These are phyloP conservation scores for Lentinula lateritia DNA, from an alignment of 768 basidiomycete genomes.

Conservation along the genomic window DNA sequence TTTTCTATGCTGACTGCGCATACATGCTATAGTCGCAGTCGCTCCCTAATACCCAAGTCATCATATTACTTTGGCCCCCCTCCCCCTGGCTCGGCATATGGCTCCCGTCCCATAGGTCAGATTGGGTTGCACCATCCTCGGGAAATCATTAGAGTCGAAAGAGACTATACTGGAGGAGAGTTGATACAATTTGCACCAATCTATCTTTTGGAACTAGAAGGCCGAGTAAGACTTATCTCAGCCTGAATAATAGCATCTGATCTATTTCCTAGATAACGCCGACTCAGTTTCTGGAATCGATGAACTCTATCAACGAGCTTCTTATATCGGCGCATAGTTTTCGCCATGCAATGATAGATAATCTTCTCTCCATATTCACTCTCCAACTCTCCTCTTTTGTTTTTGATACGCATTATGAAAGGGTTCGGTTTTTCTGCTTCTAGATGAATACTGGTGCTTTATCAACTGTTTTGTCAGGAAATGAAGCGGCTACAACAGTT, in stretches of 20 bases:
- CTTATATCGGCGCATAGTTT: slow-evolving; percentile 85
- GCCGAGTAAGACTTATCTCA: slow-evolving; percentile 55
- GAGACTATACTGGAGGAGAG: slow-evolving; percentile 91
- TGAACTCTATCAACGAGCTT: slow-evolving; percentile 85
- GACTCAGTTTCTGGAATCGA: slow-evolving; percentile 82
- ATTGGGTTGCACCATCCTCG: slow-evolving; percentile 89
- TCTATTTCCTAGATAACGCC: slow-evolving; percentile 66
- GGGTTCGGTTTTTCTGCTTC: slow-evolving; percentile 36
- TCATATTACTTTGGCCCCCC: slow-evolving; percentile 85
- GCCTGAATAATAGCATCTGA: background rate
- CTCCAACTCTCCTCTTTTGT: slow-evolving; percentile 77
- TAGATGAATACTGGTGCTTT: background rate
- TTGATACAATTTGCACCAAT: slow-evolving; percentile 84
- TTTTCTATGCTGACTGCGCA: slow-evolving; percentile 9
- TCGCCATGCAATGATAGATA: slow-evolving; percentile 65
- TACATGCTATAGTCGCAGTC: slow-evolving; percentile 24
- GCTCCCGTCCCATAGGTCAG: slow-evolving; percentile 74
- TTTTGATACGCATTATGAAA: slow-evolving; percentile 72
- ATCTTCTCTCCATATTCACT: slow-evolving; percentile 70
- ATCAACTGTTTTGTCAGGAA: slow-evolving; percentile 47
- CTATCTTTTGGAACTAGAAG: slow-evolving; percentile 90
- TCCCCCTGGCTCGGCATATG: slow-evolving; percentile 70
- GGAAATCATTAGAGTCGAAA: slow-evolving; percentile 86
- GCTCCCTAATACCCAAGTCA: slow-evolving; percentile 64
- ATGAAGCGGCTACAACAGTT: slow-evolving; percentile 60